Evolutionary conservation across 2,329 filamentous ascomycete species (phyloP), one percentile per base, ranked within the genome.

Genomic region (Diaporthe vaccinii): DNA sequence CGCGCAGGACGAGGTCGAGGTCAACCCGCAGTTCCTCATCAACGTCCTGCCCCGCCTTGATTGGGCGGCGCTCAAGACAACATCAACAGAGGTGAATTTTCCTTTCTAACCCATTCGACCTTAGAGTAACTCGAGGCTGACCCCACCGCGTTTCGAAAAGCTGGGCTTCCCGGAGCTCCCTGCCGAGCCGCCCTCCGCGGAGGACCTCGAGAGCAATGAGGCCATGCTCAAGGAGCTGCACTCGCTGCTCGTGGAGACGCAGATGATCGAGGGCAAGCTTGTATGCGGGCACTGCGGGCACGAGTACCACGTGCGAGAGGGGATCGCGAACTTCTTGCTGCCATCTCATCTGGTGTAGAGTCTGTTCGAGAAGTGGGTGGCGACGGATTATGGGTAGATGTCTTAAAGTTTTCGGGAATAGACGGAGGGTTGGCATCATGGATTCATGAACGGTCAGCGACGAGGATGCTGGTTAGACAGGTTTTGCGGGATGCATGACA

Each of bases 311-410:
- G 93, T 99, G 77, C 96, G 97, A 83, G 96, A 99, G 85, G 97
- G 97, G 7, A 98, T 98, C 83, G 95, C 95, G 76, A 98, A 98
- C 84, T 99, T 99, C 81, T 86, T 99, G 82, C 86, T 99, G 79
- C 97, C 97, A 17, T 97, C 94, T 80, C 97, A 99, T 87, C 86
- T 99, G 84, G 97, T 96, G 62, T 91, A 82, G 85, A 36, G 17
- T 12, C 6, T 31, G 12, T 10, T 31, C 28, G n/a, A 17, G 51
- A 25, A 70, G 46, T 44, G 34, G n/a, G n/a, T 67, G 61, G 25
- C 10, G 44, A 34, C 5, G 28, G 28, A 49, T 49, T 22, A 39
- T 51, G 22, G 17, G 36, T 39, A 39, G 22, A 25, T 10, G 20
- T 36, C 31, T 39, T 4, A 28, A 12, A 10, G 25, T 36, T 4